A percentile compares a stretch with the other conserved stretches of the same genome.
Evolutionary conservation across 2,329 filamentous ascomycete species (phyloP).

Genomic region (Dactylella cylindrospora): DNA sequence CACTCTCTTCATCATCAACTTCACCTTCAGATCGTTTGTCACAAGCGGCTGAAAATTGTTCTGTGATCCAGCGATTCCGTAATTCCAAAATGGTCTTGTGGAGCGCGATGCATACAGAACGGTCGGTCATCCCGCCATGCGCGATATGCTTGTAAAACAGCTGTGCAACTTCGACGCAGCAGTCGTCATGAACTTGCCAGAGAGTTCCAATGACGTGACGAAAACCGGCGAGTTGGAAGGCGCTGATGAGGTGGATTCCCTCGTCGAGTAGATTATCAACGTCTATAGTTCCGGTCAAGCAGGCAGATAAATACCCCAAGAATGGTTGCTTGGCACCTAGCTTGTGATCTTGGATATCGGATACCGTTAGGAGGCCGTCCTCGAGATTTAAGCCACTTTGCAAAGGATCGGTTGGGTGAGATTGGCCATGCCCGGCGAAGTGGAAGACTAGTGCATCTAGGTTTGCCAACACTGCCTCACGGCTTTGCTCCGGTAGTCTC

Average conservation of each 20-base stretch:
- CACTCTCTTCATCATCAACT: no score
- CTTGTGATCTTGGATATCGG: not conserved
- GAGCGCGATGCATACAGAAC: no score
- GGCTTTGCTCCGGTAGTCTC: not conserved
- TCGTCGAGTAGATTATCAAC: constrained; percentile 9
- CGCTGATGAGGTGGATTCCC: constrained; percentile 13
- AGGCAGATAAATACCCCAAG: constrained; percentile 24
- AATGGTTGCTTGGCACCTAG: not conserved
- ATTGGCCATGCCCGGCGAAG: constrained; percentile 1
- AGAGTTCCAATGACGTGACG: constrained; percentile 22
- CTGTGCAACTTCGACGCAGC: no score
- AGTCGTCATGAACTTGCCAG: no score
- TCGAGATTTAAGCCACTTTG: constrained; percentile 1
- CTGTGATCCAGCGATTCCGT: no score
- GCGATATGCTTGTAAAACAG: no score
- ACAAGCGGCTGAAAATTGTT: no score
- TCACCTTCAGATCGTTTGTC: no score
- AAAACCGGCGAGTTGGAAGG: constrained; percentile 33
- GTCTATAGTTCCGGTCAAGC: constrained; percentile 8
- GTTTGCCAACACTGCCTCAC: not conserved
- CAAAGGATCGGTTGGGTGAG: not conserved
- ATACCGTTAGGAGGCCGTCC: not conserved
- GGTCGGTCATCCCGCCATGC: no score
- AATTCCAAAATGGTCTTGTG: no score
- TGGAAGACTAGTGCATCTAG: constrained; percentile 1